Evolutionary conservation across 2,329 filamentous ascomycete genomes (phyloP).

Genomic region (Claviceps africana): DNA sequence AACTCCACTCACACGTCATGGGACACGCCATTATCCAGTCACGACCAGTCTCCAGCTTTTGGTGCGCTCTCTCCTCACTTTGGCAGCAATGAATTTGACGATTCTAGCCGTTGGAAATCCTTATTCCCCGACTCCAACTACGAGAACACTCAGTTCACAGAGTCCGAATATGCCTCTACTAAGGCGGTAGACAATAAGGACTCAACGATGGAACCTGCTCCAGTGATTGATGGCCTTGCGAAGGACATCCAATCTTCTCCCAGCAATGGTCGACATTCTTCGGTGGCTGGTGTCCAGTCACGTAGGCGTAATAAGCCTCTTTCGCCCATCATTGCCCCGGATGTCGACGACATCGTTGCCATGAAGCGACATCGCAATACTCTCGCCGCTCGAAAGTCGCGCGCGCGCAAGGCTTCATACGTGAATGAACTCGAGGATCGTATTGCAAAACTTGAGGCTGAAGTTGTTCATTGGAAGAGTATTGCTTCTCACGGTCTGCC

Average conservation of each 20-base stretch:
- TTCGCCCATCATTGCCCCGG: constrained; percentile 61
- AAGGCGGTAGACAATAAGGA: constrained; percentile 36
- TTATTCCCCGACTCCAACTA: constrained; percentile 46
- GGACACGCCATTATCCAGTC: constrained; percentile 66
- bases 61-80: constrained; percentile 69
- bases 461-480: constrained; percentile 52
- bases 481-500: constrained; percentile 29
- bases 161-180: constrained; percentile 27
- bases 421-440: constrained; percentile 60
- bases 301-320: constrained; percentile 71
- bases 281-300: constrained; percentile 53
- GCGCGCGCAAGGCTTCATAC: constrained; percentile 68
- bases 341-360: constrained; percentile 59
- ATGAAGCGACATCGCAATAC: constrained; percentile 92
- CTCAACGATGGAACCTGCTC: constrained; percentile 23
- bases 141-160: constrained; percentile 13
- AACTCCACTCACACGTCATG: constrained; percentile 73
- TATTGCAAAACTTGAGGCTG: constrained; percentile 54
- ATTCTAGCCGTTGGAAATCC: constrained; percentile 57
- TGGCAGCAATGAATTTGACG: constrained; percentile 42
- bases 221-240: constrained; percentile 26
- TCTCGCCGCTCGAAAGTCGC: constrained; percentile 82
- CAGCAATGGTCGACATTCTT: constrained; percentile 46
- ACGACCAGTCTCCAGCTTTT: constrained; percentile 63
- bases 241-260: constrained; percentile 33